A percentile compares a stretch with the other conserved stretches of the same genome.
phyloP scores from a whole-genome alignment of 805 yeast species.

The Yarrowia hollandica region DNA sequence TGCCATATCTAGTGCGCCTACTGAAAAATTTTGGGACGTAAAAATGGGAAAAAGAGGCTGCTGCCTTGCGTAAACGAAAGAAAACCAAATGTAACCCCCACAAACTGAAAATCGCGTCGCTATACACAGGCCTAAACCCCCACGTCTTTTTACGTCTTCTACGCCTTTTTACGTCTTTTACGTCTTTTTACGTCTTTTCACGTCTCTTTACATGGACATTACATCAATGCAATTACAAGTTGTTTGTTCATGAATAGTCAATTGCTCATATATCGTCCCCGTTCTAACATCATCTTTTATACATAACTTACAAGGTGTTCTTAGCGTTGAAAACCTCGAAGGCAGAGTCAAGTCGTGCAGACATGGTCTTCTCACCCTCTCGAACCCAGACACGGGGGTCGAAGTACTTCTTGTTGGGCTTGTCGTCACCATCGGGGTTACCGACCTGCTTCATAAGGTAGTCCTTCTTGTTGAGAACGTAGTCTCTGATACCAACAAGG shows the following conservation, averaged over 20 bases:
- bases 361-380: slow-evolving; percentile 99
- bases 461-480: slow-evolving; percentile 93
- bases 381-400: slow-evolving; percentile 99
- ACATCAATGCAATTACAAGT: no score
- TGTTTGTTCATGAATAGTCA: slow-evolving; percentile 9
- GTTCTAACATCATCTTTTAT: slow-evolving; percentile 28
- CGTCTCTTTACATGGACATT: no score
- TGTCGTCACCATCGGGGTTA: slow-evolving; percentile 98
- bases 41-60: no score
- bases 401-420: slow-evolving; percentile 99
- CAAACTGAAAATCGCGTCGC: no score
- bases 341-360: slow-evolving; percentile 79
- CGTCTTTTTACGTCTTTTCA: no score
- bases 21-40: no score
- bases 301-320: slow-evolving; percentile 36
- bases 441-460: slow-evolving; percentile 87
- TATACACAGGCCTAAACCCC: no score
- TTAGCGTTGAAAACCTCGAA: slow-evolving; percentile 70
- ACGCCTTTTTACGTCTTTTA: no score
- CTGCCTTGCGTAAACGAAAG: no score
- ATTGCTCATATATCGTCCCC: slow-evolving; percentile 24
- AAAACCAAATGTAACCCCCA: no score
- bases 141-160: no score
- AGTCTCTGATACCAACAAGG: slow-evolving; percentile 96
- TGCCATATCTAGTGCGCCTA: no score